Percentiles rank a stretch among this genome's conserved stretches.
Evolutionary conservation across 1,139 yeast genomes (phyloP).

Genomic region (Suhomyces taliae): DNA sequence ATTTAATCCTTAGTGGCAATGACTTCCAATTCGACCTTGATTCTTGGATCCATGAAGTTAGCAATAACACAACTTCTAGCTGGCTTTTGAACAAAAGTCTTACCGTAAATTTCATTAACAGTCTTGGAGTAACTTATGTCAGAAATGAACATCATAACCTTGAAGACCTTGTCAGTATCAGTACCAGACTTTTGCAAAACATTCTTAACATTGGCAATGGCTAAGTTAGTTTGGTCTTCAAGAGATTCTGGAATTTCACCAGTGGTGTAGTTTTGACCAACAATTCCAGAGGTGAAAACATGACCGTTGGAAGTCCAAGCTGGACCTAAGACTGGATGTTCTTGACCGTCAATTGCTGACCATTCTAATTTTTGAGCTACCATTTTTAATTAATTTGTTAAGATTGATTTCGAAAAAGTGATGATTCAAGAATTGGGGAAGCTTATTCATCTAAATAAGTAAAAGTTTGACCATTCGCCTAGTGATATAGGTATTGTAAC

Average conservation of each 20-base stretch:
- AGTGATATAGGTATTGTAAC: neutral
- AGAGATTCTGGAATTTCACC: slow-evolving; percentile 41
- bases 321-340: slow-evolving; percentile 41
- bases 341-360: slow-evolving; percentile 39
- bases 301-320: slow-evolving; percentile 50
- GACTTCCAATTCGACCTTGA: slow-evolving; percentile 38
- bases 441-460: neutral
- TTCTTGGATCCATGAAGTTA: slow-evolving; percentile 36
- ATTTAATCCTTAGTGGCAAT: slow-evolving; percentile 32
- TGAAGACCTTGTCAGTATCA: slow-evolving; percentile 48
- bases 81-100: slow-evolving; percentile 51
- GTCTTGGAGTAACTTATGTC: slow-evolving; percentile 44
- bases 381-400: neutral
- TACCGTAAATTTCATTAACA: slow-evolving; percentile 49
- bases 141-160: slow-evolving; percentile 52
- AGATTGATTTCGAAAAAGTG: too few species aligned
- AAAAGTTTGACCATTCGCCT: neutral
- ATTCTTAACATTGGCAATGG: slow-evolving; percentile 43
- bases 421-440: neutral
- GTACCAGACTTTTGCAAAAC: slow-evolving; percentile 50
- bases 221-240: slow-evolving; percentile 47
- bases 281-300: slow-evolving; percentile 49
- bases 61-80: slow-evolving; percentile 52
- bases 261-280: slow-evolving; percentile 34
- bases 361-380: slow-evolving; percentile 37